These are phyloP conservation scores for Trichosporon coremiiforme DNA, from an alignment of 1,284 basidiomycete species.

Conservation along the genomic window DNA sequence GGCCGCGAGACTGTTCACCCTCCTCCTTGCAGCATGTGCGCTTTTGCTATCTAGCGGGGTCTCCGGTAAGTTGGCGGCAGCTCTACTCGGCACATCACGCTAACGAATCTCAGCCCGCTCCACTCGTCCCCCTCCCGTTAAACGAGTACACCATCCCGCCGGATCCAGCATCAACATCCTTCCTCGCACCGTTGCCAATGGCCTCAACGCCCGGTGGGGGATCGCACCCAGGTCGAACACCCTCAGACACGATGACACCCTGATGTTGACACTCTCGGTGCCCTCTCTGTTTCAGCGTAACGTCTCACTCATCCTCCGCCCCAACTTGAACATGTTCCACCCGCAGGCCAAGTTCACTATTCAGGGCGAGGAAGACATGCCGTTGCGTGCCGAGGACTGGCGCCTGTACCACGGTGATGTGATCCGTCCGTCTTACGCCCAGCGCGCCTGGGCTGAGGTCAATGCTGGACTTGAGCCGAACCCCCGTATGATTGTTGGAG, in stretches of 20 bases:
- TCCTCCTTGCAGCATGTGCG: neutral
- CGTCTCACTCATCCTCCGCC: slow-evolving; percentile 63
- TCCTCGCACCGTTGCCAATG: slow-evolving; percentile 58
- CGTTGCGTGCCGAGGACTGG: slow-evolving; percentile 43
- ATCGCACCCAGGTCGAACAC: slow-evolving; percentile 38
- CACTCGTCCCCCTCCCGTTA: slow-evolving; percentile 45
- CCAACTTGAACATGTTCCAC: slow-evolving; percentile 74
- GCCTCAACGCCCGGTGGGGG: slow-evolving; percentile 24
- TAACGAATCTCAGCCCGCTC: slow-evolving; percentile 41
- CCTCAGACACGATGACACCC: slow-evolving; percentile 45
- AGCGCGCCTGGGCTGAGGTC: slow-evolving; percentile 50
- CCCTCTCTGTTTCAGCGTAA: slow-evolving; percentile 39
- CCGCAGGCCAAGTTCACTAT: slow-evolving; percentile 66
- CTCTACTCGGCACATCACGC: neutral
- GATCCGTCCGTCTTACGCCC: slow-evolving; percentile 61
- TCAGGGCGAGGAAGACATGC: slow-evolving; percentile 25
- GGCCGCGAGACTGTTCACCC: neutral
- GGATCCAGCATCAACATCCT: slow-evolving; percentile 59
- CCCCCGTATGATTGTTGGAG: slow-evolving; percentile 61
- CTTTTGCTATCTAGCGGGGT: neutral
- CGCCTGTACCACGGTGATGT: slow-evolving; percentile 70
- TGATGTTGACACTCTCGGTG: slow-evolving; percentile 44
- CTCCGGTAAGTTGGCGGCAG: neutral
- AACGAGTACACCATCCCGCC: slow-evolving; percentile 43
- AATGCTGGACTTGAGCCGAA: slow-evolving; percentile 33